Percentiles rank a stretch among this genome's conserved stretches.
phyloP scores from a whole-genome alignment of 106 monocot genomes.

The Acorus gramineus region DNA sequence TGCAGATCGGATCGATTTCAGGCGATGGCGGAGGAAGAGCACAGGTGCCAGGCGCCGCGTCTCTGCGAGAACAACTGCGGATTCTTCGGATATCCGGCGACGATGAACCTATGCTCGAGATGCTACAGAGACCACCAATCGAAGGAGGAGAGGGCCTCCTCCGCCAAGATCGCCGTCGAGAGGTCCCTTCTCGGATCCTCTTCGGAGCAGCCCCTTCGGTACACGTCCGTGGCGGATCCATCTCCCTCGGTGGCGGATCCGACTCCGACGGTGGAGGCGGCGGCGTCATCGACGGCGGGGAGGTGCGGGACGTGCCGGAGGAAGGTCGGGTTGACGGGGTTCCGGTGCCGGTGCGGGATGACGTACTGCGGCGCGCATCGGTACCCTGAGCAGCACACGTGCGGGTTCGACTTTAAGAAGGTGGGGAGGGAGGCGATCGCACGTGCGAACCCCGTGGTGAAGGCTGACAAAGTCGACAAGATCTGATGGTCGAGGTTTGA shows the following conservation, averaged over 20 bases:
- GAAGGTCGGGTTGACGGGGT: constrained; percentile 34
- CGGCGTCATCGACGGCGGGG: background rate
- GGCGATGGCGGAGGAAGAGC: constrained; percentile 31
- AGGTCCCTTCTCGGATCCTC: constrained; percentile 8
- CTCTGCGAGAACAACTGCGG: constrained; percentile 62
- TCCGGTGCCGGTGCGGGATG: constrained; percentile 37
- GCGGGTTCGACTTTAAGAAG: constrained; percentile 43
- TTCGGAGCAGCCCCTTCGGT: background rate
- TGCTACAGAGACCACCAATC: constrained; percentile 32
- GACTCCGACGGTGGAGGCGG: background rate
- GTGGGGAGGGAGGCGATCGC: constrained; percentile 36
- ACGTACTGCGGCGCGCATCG: constrained; percentile 34
- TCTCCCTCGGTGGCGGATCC: background rate
- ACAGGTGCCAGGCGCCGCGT: constrained; percentile 25
- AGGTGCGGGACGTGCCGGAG: constrained; percentile 32
- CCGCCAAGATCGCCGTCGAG: constrained; percentile 20
- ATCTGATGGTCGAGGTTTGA: constrained; percentile 9
- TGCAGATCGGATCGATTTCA: too few relatives aligned
- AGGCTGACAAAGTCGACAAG: constrained; percentile 36
- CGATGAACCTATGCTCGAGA: constrained; percentile 46
- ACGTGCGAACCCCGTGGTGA: constrained; percentile 34
- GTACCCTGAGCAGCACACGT: constrained; percentile 29
- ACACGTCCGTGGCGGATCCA: background rate
- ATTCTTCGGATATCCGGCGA: constrained; percentile 47
- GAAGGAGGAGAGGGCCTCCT: constrained; percentile 18